These are phyloP conservation scores for Hortiboletus flavorubellus DNA, from an alignment of 768 basidiomycete species.

Conservation along the genomic window DNA sequence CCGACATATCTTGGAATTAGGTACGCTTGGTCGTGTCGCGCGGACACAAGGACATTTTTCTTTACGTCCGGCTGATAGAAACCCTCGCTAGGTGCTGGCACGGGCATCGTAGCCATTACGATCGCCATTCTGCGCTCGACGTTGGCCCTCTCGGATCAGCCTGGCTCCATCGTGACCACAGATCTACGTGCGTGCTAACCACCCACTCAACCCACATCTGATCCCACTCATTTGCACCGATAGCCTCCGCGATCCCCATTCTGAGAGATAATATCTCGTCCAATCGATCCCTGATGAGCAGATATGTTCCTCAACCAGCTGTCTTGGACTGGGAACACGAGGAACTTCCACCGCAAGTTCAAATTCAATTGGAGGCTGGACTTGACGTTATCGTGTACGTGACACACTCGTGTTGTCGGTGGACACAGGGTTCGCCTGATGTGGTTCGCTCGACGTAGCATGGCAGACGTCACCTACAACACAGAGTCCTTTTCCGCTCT, in stretches of 20 bases:
- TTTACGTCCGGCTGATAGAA: background rate
- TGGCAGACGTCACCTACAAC: constrained; percentile 94
- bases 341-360: constrained; percentile 45
- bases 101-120: constrained; percentile 73
- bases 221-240: background rate
- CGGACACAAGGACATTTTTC: background rate
- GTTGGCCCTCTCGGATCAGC: constrained; percentile 13
- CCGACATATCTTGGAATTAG: constrained; percentile 64
- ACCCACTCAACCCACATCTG: background rate
- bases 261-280: constrained; percentile 65
- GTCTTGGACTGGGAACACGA: constrained; percentile 78
- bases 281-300: constrained; percentile 38
- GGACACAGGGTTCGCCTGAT: background rate
- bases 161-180: constrained; percentile 52
- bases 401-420: background rate
- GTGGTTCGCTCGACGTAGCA: constrained; percentile 41
- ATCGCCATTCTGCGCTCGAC: constrained; percentile 55
- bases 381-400: constrained; percentile 73
- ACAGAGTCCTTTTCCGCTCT: constrained; percentile 80
- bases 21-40: constrained; percentile 34
- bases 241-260: constrained; percentile 80
- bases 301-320: constrained; percentile 29
- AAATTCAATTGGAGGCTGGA: constrained; percentile 34
- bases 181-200: constrained; percentile 59
- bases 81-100: constrained; percentile 66